phyloP scores from a whole-genome alignment of 192 early-diverging fungal species.

The Podila minutissima region DNA sequence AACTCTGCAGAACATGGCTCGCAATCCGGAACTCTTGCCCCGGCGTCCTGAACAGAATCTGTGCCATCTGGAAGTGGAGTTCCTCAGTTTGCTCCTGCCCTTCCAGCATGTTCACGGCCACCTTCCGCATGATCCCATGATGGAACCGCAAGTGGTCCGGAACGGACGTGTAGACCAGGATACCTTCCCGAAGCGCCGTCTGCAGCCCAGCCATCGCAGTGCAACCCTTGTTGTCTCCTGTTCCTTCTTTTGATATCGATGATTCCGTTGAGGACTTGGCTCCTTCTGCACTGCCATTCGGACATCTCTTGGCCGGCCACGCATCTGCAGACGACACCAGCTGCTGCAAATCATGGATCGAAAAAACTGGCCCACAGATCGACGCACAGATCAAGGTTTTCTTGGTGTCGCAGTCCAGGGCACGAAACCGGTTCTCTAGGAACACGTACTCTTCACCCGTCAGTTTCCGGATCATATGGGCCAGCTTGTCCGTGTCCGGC shows the following conservation, averaged over 20 bases:
- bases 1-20: conserved; percentile 25
- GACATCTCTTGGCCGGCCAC: neutral
- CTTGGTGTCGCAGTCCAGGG: conserved; percentile 28
- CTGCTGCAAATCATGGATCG: conserved; percentile 28
- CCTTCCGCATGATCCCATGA: conserved; percentile 40
- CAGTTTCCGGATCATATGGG: conserved; percentile 17
- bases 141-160: conserved; percentile 30
- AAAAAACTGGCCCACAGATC: conserved; percentile 32
- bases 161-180: conserved; percentile 33
- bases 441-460: conserved; percentile 47
- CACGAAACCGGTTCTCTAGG: conserved; percentile 18
- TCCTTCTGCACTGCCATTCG: neutral
- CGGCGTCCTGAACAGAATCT: conserved; percentile 18
- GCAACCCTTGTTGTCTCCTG: conserved; percentile 10
- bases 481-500: conserved; percentile 6
- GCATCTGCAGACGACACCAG: conserved; percentile 13
- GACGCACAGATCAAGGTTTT: conserved; percentile 39
- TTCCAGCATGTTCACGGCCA: conserved; percentile 25
- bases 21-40: conserved; percentile 41
- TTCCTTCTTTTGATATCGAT: neutral
- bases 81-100: conserved; percentile 21
- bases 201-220: conserved; percentile 44
- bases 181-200: conserved; percentile 31
- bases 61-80: conserved; percentile 38
- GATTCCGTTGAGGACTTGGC: neutral